Evolutionary conservation across 1,284 basidiomycete genomes (phyloP).

Genomic region (Apiotrichum porosum): DNA sequence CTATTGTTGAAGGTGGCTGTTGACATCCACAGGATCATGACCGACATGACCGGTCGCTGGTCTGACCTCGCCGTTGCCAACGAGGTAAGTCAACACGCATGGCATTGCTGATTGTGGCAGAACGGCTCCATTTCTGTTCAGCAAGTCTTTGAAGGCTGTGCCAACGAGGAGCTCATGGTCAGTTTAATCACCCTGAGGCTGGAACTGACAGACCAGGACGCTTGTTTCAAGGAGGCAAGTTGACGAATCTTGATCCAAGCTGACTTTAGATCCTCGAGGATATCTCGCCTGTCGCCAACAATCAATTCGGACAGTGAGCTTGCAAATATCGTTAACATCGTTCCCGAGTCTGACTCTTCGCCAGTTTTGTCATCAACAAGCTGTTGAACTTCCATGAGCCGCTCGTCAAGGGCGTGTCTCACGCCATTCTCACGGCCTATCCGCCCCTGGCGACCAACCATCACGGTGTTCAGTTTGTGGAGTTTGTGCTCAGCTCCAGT

Average conservation of each 20-base stretch:
- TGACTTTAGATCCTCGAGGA: conserved; percentile 30
- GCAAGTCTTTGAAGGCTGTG: conserved; percentile 44
- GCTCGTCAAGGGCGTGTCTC: conserved; percentile 22
- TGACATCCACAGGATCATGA: conserved; percentile 30
- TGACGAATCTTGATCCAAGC: not conserved
- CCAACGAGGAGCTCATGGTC: conserved; percentile 36
- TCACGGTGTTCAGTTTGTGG: conserved; percentile 43
- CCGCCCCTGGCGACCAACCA: conserved; percentile 43
- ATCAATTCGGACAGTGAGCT: conserved; percentile 43
- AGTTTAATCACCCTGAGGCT: not conserved
- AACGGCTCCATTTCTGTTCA: conserved; percentile 45
- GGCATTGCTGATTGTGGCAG: conserved; percentile 13
- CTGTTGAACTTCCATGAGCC: conserved; percentile 29
- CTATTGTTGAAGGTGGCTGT: not conserved
- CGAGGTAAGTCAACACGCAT: conserved; percentile 19
- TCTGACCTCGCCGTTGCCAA: conserved; percentile 37
- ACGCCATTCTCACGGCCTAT: conserved; percentile 38
- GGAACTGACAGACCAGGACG: conserved; percentile 20
- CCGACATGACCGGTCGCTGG: conserved; percentile 35
- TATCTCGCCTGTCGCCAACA: conserved; percentile 39
- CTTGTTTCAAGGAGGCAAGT: conserved; percentile 38
- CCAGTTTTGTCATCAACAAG: conserved; percentile 41
- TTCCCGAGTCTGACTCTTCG: not conserved
- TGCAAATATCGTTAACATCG: no score
- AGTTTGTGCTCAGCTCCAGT: conserved; percentile 31